These are phyloP conservation scores for Aegle marmelos DNA, from an alignment of 345 rosid genomes.

Conservation along the genomic window DNA sequence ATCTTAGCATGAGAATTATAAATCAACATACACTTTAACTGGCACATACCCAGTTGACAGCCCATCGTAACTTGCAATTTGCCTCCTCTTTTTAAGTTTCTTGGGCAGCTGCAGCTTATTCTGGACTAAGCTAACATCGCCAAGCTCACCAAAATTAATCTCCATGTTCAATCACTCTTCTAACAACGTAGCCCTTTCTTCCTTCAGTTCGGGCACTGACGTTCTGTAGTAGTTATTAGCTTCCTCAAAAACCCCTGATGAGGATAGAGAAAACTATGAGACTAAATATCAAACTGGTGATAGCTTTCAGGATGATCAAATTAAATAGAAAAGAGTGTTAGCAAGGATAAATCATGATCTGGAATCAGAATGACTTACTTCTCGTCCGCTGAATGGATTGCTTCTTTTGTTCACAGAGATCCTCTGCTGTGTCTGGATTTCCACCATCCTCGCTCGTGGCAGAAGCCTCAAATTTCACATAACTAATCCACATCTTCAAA, in stretches of 20 bases:
- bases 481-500: slow-evolving; percentile 90
- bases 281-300: neutral
- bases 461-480: slow-evolving; percentile 85
- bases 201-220: slow-evolving; percentile 74
- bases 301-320: neutral
- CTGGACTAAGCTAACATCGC: slow-evolving; percentile 64
- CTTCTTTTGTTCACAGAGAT: slow-evolving; percentile 34
- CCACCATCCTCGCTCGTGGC: slow-evolving; percentile 36
- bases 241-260: slow-evolving; percentile 62
- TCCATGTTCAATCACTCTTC: slow-evolving; percentile 90
- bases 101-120: slow-evolving; percentile 72
- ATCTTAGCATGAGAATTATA: neutral
- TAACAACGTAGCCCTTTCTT: slow-evolving; percentile 80
- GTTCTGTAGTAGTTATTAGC: slow-evolving; percentile 67
- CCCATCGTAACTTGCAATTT: slow-evolving; percentile 56
- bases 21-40: neutral
- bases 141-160: slow-evolving; percentile 59
- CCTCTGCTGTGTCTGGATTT: slow-evolving; percentile 25
- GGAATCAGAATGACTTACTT: slow-evolving; percentile 43
- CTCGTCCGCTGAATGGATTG: slow-evolving; percentile 57
- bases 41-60: slow-evolving; percentile 55
- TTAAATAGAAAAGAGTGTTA: neutral
- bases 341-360: neutral
- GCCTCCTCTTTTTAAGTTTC: slow-evolving; percentile 82
- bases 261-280: neutral